Conservation (phyloP, 2,329 filamentous ascomycete genomes). For the Trichoderma breve region DNA sequence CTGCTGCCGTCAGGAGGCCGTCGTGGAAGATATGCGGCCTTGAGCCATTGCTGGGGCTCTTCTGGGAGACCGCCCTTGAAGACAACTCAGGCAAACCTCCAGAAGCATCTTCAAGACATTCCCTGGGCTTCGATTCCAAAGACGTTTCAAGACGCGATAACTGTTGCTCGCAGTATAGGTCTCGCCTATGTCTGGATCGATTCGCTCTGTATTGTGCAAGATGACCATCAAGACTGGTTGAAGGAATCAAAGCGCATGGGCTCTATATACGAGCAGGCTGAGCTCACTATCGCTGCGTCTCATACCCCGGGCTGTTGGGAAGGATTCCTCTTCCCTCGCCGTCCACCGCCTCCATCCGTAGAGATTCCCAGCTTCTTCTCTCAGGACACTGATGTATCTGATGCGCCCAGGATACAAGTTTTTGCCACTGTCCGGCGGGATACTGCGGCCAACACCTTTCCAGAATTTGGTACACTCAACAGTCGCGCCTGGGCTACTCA, state of each 20-base stretch:
- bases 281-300: conserved; percentile 25
- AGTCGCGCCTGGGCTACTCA: conserved; percentile 24
- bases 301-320: conserved; percentile 15
- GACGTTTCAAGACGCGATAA: conserved; percentile 21
- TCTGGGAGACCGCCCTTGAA: conserved; percentile 13
- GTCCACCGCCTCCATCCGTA: background rate
- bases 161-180: conserved; percentile 8
- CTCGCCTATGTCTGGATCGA: conserved; percentile 23
- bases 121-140: conserved; percentile 20
- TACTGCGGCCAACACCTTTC: conserved; percentile 20
- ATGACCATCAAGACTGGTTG: conserved; percentile 22
- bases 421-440: conserved; percentile 22
- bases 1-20: background rate
- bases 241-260: conserved; percentile 22
- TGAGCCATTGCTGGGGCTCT: conserved; percentile 21
- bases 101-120: conserved; percentile 10
- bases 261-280: conserved; percentile 23
- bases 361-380: conserved; percentile 20
- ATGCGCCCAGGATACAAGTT: background rate
- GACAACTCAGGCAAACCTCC: conserved; percentile 13
- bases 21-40: conserved; percentile 12
- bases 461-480: conserved; percentile 23
- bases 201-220: conserved; percentile 24
- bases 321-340: conserved; percentile 17
- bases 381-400: background rate